Percentiles rank a stretch among this genome's conserved stretches.
phyloP scores from a whole-genome alignment of 192 early-diverging fungal genomes.

The Neocallimastix lanati region DNA sequence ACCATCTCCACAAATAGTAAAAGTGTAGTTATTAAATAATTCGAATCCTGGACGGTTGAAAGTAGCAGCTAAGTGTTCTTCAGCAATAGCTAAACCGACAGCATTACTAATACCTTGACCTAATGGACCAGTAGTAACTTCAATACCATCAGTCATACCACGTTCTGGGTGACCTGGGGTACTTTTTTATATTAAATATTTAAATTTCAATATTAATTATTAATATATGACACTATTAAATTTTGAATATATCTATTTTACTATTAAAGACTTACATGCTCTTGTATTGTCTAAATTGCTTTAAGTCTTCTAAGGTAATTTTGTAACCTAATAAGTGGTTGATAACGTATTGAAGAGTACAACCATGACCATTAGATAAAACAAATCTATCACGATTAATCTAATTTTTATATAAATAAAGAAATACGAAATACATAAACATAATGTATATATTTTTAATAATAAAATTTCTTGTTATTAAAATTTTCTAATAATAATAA shows the following conservation, averaged over 20 bases:
- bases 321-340: constrained; percentile 80
- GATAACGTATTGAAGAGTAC: too few species aligned
- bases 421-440: too few species aligned
- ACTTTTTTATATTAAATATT: constrained; percentile 16
- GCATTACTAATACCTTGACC: constrained; percentile 81
- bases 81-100: constrained; percentile 81
- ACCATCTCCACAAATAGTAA: constrained; percentile 75
- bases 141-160: constrained; percentile 66
- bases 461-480: too few species aligned
- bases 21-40: constrained; percentile 74
- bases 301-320: constrained; percentile 73
- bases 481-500: not conserved
- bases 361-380: too few species aligned
- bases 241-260: too few species aligned
- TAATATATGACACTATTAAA: too few species aligned
- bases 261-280: constrained; percentile 48
- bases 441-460: too few species aligned
- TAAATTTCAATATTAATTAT: too few species aligned
- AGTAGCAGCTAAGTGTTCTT: constrained; percentile 69
- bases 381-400: constrained; percentile 92
- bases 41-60: constrained; percentile 81
- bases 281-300: constrained; percentile 66
- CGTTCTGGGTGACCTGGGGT: constrained; percentile 93
- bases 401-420: constrained; percentile 15
- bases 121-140: constrained; percentile 92